A percentile compares a stretch with the other conserved stretches of the same genome.
These are phyloP conservation scores for Clarireedia paspali DNA, from an alignment of 2,329 filamentous ascomycete species.

Conservation along the genomic window DNA sequence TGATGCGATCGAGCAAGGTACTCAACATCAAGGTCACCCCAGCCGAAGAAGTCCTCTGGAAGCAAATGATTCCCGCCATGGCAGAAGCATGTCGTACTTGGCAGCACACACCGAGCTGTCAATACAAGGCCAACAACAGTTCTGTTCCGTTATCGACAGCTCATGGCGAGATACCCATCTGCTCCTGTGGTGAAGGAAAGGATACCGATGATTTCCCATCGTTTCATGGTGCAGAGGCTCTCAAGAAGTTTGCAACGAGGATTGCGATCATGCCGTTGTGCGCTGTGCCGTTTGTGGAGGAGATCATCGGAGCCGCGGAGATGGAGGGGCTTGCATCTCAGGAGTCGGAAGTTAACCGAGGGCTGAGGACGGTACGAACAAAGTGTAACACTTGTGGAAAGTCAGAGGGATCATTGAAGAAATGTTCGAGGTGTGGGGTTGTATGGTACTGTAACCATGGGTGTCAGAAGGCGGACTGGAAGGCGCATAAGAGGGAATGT, in stretches of 20 bases:
- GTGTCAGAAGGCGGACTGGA: slow-evolving; percentile 1
- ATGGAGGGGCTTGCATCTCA: too few relatives aligned
- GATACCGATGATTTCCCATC: neutral
- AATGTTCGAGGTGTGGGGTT: neutral
- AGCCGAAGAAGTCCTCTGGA: slow-evolving; percentile 6
- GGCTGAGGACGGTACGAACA: neutral
- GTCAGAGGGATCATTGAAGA: neutral
- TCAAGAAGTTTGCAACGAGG: neutral
- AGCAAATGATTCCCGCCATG: slow-evolving; percentile 2
- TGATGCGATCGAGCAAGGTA: neutral
- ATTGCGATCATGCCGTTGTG: neutral
- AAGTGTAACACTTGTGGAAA: neutral
- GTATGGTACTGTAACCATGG: neutral
- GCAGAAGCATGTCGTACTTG: slow-evolving; percentile 12
- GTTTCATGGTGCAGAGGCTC: neutral
- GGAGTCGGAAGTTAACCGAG: neutral
- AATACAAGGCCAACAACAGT: neutral
- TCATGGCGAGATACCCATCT: neutral
- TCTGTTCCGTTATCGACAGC: neutral
- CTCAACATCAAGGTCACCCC: neutral
- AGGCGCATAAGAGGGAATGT: neutral
- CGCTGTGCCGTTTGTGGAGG: neutral
- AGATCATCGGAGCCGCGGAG: neutral
- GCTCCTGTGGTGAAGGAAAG: neutral
- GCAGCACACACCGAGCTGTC: slow-evolving; percentile 1